These are phyloP conservation scores for Talaromyces liani DNA, from an alignment of 495 filamentous ascomycete species.

Conservation along the genomic window DNA sequence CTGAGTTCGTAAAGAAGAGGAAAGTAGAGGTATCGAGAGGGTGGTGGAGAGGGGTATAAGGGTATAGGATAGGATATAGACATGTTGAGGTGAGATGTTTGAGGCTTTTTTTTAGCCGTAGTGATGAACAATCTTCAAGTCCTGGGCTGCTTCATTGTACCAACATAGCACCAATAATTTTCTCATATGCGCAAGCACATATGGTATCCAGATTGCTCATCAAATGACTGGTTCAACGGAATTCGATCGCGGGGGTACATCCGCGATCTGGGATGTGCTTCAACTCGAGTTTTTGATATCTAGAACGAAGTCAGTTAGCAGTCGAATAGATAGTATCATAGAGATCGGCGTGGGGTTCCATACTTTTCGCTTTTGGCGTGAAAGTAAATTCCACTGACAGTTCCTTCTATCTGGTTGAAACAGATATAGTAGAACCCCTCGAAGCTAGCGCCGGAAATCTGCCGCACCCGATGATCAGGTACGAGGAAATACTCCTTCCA, in stretches of 20 bases:
- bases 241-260: conserved; percentile 85
- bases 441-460: conserved; percentile 89
- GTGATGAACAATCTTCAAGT: not conserved
- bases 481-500: conserved; percentile 99
- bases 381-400: conserved; percentile 90
- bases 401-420: conserved; percentile 85
- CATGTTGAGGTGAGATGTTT: not conserved
- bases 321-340: not conserved
- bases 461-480: conserved; percentile 83
- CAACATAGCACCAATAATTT: not conserved
- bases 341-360: conserved; percentile 16
- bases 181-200: not conserved
- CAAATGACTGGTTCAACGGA: conserved; percentile 53
- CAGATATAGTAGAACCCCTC: conserved; percentile 99
- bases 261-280: conserved; percentile 79
- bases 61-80: not conserved
- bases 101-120: not conserved
- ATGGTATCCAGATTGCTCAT: not conserved
- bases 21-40: not conserved
- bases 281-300: conserved; percentile 89
- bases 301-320: conserved; percentile 26
- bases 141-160: not conserved
- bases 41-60: not conserved
- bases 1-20: not conserved
- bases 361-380: conserved; percentile 96